Conservation (phyloP, 306 rosid genomes). For the Quercus bicolor region DNA sequence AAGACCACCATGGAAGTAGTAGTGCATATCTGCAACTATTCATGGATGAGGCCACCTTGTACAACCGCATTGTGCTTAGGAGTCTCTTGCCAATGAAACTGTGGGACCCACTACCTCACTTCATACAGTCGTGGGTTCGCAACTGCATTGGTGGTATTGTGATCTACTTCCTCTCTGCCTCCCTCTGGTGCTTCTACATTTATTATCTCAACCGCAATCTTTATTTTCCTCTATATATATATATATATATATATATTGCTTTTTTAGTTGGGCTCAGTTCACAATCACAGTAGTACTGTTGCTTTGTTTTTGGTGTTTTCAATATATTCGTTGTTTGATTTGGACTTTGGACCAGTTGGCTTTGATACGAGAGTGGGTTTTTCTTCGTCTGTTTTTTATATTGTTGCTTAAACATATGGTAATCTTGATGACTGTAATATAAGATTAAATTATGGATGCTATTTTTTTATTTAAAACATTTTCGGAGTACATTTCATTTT, state of each 20-base stretch:
- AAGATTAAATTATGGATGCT: neutral
- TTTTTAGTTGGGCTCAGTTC: neutral
- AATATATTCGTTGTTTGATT: neutral
- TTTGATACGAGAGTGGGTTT: neutral
- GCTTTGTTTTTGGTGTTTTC: too few species aligned
- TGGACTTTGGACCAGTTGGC: neutral
- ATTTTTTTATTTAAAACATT: neutral
- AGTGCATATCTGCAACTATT: constrained; percentile 37
- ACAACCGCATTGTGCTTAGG: constrained; percentile 67
- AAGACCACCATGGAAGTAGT: neutral
- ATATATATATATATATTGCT: neutral
- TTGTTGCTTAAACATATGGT: neutral
- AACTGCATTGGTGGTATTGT: constrained; percentile 70
- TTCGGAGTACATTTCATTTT: neutral
- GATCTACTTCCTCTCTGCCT: constrained; percentile 60
- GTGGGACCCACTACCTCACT: constrained; percentile 68
- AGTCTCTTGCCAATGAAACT: constrained; percentile 33
- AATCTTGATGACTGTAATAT: neutral
- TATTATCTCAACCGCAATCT: constrained; percentile 61
- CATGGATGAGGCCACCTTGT: constrained; percentile 53
- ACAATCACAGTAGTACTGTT: too few species aligned
- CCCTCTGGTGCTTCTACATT: constrained; percentile 75
- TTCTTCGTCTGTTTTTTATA: neutral
- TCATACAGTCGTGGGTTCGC: constrained; percentile 78
- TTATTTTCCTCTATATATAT: neutral